Base-by-base conservation (phyloP, 176 grass and related monocot genomes). In the Oryza glaberrima region DNA sequence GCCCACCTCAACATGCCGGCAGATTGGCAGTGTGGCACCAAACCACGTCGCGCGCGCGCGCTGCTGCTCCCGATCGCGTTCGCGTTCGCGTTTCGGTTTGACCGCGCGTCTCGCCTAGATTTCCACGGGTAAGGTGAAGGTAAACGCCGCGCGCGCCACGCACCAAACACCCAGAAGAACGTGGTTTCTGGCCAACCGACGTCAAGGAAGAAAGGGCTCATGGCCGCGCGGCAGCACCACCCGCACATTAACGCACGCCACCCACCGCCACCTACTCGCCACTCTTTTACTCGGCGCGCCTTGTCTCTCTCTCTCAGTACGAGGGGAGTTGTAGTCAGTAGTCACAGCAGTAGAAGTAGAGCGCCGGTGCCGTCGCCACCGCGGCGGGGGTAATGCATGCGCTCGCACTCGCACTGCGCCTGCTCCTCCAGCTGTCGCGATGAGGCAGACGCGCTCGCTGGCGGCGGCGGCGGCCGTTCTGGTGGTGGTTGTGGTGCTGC, bases 181-280 rank as follows among this genome's bases (percentile, higher is more conserved):
- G 14, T 51, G 48, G 48, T 51, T 51, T 51, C 48, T 51, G 49
- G 49, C 49, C 49, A 52, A 52, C 49, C 49, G 49, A 52, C 49
- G 49, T 52, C 9, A 44, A 44, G 43, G 14, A 52, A 52, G 40
- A 41, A 41, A 41, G 6, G 49, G 14, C 13, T 16, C 49, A 52
- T 52, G 49, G 49, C 13, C 15, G 47, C 12, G 12, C 49, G 15
- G 80, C 17, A 36, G 2, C 34, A 36, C 4, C 34, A 19, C 14
- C 19, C 44, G 22, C 77, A 70, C 89, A 81, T 89, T 91, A 69
- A 92, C 76, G 68, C 88, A 69, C 84, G 66, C 83, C 83, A 91
- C 83, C 83, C n/a, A 82, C 64, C 56, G 25, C 80, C 69, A 74
- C 46, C 84, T 65, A 70, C 86, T 85, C 67, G 23, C 25, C 20